These are phyloP conservation scores for Solanum bulbocastanum DNA, from an alignment of 257 asterid genomes.

Conservation along the genomic window DNA sequence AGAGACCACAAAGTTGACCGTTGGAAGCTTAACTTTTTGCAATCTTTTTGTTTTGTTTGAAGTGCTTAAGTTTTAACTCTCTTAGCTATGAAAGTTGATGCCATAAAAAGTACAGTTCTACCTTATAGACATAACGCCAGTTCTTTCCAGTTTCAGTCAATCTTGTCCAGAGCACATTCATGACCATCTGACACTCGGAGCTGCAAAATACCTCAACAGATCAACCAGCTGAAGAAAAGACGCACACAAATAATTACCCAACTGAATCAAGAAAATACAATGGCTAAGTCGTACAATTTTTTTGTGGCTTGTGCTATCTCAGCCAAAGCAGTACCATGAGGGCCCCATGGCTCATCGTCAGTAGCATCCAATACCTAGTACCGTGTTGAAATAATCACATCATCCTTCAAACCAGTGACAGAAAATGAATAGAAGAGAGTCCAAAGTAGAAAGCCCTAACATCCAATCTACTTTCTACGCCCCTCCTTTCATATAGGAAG, in stretches of 20 bases:
- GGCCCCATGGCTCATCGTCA: slow-evolving; percentile 98
- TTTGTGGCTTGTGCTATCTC: slow-evolving; percentile 91
- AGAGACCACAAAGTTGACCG: not conserved
- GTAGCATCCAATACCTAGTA: slow-evolving; percentile 88
- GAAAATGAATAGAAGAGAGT: not conserved
- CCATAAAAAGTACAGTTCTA: slow-evolving; percentile 12
- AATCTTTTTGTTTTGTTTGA: not conserved
- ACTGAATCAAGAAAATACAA: not conserved
- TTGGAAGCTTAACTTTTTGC: not conserved
- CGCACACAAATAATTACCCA: not conserved
- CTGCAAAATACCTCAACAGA: slow-evolving; percentile 42
- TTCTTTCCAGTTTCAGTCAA: slow-evolving; percentile 72
- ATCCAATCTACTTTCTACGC: not conserved
- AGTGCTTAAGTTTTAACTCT: not conserved
- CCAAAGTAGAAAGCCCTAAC: not conserved
- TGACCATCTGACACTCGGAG: slow-evolving; percentile 78
- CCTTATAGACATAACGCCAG: slow-evolving; percentile 94
- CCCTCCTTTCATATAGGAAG: not conserved
- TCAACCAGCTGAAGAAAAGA: slow-evolving; percentile 13
- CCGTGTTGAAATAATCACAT: not conserved
- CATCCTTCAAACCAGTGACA: not conserved
- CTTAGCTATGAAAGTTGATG: not conserved
- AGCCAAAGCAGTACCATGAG: slow-evolving; percentile 91
- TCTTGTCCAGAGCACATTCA: slow-evolving; percentile 90
- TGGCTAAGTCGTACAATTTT: slow-evolving; percentile 48